A percentile compares a stretch with the other conserved stretches of the same genome.
These are phyloP conservation scores for Pseudopithomyces chartarum DNA, from an alignment of 2,329 filamentous ascomycete genomes.

Conservation along the genomic window DNA sequence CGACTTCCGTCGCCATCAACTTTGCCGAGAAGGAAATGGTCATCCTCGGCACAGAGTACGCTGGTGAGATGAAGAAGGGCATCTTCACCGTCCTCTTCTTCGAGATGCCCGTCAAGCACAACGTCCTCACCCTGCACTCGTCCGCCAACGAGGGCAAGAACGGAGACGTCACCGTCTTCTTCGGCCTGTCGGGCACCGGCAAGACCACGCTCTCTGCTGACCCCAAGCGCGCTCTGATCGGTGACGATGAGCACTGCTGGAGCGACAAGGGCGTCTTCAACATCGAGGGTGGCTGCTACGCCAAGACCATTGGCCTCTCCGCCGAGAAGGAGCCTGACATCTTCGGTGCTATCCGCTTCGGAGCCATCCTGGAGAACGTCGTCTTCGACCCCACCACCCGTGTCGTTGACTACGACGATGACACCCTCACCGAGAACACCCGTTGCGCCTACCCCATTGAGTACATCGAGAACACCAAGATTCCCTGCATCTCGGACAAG, in stretches of 20 bases:
- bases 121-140: slow-evolving; percentile 96
- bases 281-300: slow-evolving; percentile 99
- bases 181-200: slow-evolving; percentile 96
- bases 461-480: slow-evolving; percentile 98
- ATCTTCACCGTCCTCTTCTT: slow-evolving; percentile 99
- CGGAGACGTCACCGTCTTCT: slow-evolving; percentile 98
- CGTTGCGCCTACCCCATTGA: slow-evolving; percentile 98
- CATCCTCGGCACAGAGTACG: slow-evolving; percentile 98
- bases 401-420: slow-evolving; percentile 92
- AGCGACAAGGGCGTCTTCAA: slow-evolving; percentile 97
- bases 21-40: slow-evolving; percentile 99
- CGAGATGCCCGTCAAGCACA: slow-evolving; percentile 99
- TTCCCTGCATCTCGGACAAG: slow-evolving; percentile 84
- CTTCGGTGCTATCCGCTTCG: slow-evolving; percentile 92
- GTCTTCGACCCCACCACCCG: slow-evolving; percentile 93
- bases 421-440: slow-evolving; percentile 96
- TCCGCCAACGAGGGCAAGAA: slow-evolving; percentile 95
- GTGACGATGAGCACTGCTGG: slow-evolving; percentile 99
- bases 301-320: slow-evolving; percentile 96
- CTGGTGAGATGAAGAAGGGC: slow-evolving; percentile 91
- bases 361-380: slow-evolving; percentile 97
- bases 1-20: slow-evolving; percentile 97
- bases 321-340: slow-evolving; percentile 99
- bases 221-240: slow-evolving; percentile 93
- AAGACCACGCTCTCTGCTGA: slow-evolving; percentile 99